Evolutionary conservation across 495 filamentous ascomycete species (phyloP), one percentile per base, ranked within the genome.

Genomic region (Amniculicola lignicola): DNA sequence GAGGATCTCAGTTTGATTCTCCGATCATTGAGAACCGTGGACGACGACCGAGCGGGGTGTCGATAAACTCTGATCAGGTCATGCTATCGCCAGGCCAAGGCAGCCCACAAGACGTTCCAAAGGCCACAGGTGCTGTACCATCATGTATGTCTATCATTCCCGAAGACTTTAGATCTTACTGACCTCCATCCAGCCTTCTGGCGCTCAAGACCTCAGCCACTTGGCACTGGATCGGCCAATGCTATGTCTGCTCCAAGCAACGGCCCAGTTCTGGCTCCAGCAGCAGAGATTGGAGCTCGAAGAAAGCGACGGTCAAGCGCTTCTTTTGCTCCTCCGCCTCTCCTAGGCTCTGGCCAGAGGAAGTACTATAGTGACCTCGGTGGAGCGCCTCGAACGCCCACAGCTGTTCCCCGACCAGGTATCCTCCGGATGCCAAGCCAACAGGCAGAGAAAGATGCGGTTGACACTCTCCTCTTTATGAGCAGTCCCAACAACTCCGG

Each of bases 401-500:
- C 49, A 18, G 33, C 54, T 27, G 37, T 33, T 16, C 62, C 57
- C 12, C 23, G 64, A 41, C 24, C 56, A 25, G 61, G 64, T 19
- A 67, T 63, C n/a, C 68, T 76, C 16, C 76, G 79, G 22, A 80
- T 81, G 11, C 81, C 83, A 11, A 81, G 79, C 33, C 76, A 83
- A 35, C 88, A 87, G 50, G 82, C 84, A 15, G 89, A 95, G 63
- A 82, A 90, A 62, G 89, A 93, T 60, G 89, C 89, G n/a, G 83
- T 94, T 19, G 89, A 95, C 63, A 87, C 86, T 0, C 72, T 94
- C 21, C 74, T 94, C 18, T 91, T 89, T 70, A 90, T 95, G 87
- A 88, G 86, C 52, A 91, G 87, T 59, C 89, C 89, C 0, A 85
- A 82, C 11, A 87, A 90, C 64, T 86, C 87, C 2, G 79, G 19